Evolutionary conservation across 2,329 filamentous ascomycete genomes (phyloP), one percentile per base, ranked within the genome.

Genomic region (Talaromyces sp.): DNA sequence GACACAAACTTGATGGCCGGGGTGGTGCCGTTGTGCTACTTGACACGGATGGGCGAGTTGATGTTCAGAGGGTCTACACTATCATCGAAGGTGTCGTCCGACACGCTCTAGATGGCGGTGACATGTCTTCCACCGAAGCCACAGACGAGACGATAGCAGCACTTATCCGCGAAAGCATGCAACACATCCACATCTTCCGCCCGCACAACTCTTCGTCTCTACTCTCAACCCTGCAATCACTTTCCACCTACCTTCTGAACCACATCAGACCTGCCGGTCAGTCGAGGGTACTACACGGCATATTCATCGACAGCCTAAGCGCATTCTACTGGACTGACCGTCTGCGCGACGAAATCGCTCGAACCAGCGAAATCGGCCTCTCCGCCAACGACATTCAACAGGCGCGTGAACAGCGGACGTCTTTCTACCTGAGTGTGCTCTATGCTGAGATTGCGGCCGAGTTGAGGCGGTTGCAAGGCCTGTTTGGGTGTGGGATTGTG

Each of bases 121-220:
- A 39, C 9, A 37, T 31, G 39, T 31, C 41, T 2, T 17, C 39
- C 3, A 25, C n/a, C 17, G 25, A 65, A 11, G 9, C 31, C 43
- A 47, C 25, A 47, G 19, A 22, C 31, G 45, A 52, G 9, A 5
- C 9, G 7, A 47, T 73, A 2, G 70, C 72, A 35, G 61, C 67
- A 10, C 67, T 80, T 1, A 65, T 86, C 15, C 66, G 69, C n/a
- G 69, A 69, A 25, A 74, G 79, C 3, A 75, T 89, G 0, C 70
- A 75, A 33, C 86, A 89, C 69, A 73, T 89, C 43, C 86, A 89
- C 72, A 77, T 89, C 67, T 85, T 87, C 75, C 81, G 77, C 2
- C 85, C 86, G 0, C 79, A 83, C 52, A 84, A 83, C 1, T 84
- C 84, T 27, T 56, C 74, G 2, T 78, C 82, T 2, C 74, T 87